Base-by-base conservation (phyloP, 768 basidiomycete species). In the Boletus subcaerulescens region DNA sequence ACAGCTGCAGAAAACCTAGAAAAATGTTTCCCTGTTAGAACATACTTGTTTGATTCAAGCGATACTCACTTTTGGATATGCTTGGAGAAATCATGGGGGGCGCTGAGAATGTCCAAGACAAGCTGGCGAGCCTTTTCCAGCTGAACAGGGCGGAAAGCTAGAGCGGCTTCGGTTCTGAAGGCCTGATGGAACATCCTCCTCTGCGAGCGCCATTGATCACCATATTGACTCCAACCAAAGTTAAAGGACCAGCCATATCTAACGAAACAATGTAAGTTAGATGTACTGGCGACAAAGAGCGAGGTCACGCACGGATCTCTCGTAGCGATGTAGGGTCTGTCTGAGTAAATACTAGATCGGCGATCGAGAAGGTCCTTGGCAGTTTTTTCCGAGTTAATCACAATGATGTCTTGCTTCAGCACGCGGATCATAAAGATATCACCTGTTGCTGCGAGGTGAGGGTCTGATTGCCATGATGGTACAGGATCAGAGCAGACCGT, bases 291-390 rank as follows among this genome's bases (percentile, higher is more conserved):
- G 7, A 41, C 3, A 18, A 38, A 32, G 38, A 45, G 17, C 10
- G 4, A 42, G 9, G 13, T 7, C 8, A 53, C 59, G 22, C 17
- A 67, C 65, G 52, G 50, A 26, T 57, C 57, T 40, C 20, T 53
- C 9, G 57, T 58, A 14, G 61, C 59, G 12, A 60, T 20, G 31
- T 53, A 42, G 12, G 65, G 60, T 29, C 66, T 64, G 39, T 72
- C 69, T 8, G 71, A 69, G 41, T 71, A 71, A 35, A 66, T 56
- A 26, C 40, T 29, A 2, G 66, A 68, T 20, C 70, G 60, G 14
- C 55, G 58, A 0, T 72, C 71, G 15, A 71, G 52, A 14, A 71
- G 59, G 1, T 71, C 71, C 31, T 55, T 59, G 24, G 69, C 67
- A 42, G 67, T 38, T 47, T 68, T 59, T 39, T 57, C 47, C 14